Base-by-base conservation (phyloP, 352 stramenopile species). In the Detonula confervacea region DNA sequence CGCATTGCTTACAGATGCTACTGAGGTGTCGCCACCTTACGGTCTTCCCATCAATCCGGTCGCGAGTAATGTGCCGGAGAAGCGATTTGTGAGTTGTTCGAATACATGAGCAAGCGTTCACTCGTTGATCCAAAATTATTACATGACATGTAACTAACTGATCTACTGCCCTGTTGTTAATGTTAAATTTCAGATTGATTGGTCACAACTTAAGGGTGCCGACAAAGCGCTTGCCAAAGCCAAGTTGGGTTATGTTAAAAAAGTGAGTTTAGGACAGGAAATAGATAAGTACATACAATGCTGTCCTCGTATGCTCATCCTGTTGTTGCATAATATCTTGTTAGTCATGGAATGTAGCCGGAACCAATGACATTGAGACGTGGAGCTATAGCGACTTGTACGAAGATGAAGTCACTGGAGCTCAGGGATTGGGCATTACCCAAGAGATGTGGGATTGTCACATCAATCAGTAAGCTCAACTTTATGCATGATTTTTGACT, bases 371-470 rank as follows among this genome's bases (percentile, higher is more conserved):
- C 11, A 51, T 80, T 16, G 71, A 74, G 42, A 60, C 8, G 12
- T 68, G 24, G 16, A 20, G n/a, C 16, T 74, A 62, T 39, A 2
- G 47, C 30, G 49, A 63, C 18, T 25, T 80, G n/a, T 73, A 62
- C 24, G 11, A 52, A 54, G 62, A 27, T 35, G 27, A 72, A 71
- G 42, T 59, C 0, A 14, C 49, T 20, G 57, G 55, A 30, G 39
- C 37, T 37, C 18, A 66, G 24, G 1, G 6, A 46, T 46, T 85
- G 4, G 77, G 65, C 6, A 69, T 81, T 35, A 46, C 51, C 30
- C 63, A 69, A 12, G 70, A 81, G 8, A 67, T 39, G 35, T 85
- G 65, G 70, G 70, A 85, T 20, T 85, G 72, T 63, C 66, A 78
- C 35, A 62, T 81, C 2, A 78, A 74, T 70, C 77, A 84, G n/a